Evolutionary conservation across 768 basidiomycete genomes (phyloP).

Genomic region (Tephrocybe sp.): DNA sequence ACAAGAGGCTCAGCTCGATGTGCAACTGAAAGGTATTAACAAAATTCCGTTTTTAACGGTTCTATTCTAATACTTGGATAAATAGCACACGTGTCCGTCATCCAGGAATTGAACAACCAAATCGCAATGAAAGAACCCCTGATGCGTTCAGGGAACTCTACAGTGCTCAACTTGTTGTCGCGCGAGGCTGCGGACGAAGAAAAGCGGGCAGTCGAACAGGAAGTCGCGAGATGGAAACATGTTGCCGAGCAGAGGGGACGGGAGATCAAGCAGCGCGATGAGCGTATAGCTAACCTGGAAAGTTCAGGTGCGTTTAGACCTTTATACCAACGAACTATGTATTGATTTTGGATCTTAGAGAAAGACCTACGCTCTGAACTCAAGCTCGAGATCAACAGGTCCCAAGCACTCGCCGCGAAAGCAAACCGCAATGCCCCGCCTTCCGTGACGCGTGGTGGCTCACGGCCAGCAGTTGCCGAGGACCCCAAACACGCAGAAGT

Average conservation of each 20-base stretch:
- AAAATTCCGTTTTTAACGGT: no score
- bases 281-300: slow-evolving; percentile 43
- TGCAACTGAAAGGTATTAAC: slow-evolving; percentile 47
- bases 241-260: slow-evolving; percentile 40
- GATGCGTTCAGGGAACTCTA: slow-evolving; percentile 42
- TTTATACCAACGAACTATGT: no score
- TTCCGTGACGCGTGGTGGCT: slow-evolving; percentile 30
- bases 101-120: slow-evolving; percentile 52
- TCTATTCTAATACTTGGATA: neutral
- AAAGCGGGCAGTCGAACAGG: slow-evolving; percentile 48
- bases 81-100: slow-evolving; percentile 54
- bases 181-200: slow-evolving; percentile 74
- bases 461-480: slow-evolving; percentile 36
- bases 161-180: slow-evolving; percentile 64
- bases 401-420: slow-evolving; percentile 40
- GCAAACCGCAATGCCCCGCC: slow-evolving; percentile 35
- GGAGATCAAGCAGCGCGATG: slow-evolving; percentile 39
- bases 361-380: slow-evolving; percentile 52
- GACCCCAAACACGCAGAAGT: slow-evolving; percentile 60
- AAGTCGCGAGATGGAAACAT: slow-evolving; percentile 42
- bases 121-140: slow-evolving; percentile 55
- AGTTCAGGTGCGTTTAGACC: slow-evolving; percentile 51
- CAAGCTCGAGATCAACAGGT: slow-evolving; percentile 60
- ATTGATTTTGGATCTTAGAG: slow-evolving; percentile 36
- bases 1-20: slow-evolving; percentile 48